Base-by-base conservation (phyloP, 192 early-diverging fungal species). In the Cladochytrium replicatum region DNA sequence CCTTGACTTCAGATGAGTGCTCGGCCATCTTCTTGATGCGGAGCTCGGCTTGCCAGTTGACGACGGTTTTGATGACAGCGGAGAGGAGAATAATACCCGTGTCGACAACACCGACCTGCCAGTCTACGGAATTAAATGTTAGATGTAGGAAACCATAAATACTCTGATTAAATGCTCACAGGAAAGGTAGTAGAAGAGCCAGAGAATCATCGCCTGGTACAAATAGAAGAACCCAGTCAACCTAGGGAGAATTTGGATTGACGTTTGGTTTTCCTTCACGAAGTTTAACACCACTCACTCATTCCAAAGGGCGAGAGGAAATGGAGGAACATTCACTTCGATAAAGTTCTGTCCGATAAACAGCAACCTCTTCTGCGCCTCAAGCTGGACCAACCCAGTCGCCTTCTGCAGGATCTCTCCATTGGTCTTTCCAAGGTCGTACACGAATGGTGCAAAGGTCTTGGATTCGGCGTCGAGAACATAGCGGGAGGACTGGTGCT, bases 401-500 rank as follows among this genome's bases (percentile, higher is more conserved):
- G 48, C 4, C 19, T 49, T 43, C 0, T 21, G n/a, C 22, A 55
- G 32, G 32, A 56, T 34, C 54, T 74, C 66, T 26, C 50, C 43
- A 34, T 29, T 52, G 31, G 63, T 76, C 28, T 52, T 52, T 28
- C 82, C 83, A 17, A 85, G 58, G 15, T 68, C 45, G 48, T 75
- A 80, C 23, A 52, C 44, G 54, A 66, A 76, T 17, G 79, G 81
- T 38, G 67, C 66, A 64, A 83, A 87, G 21, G 56, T 54, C 25
- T 60, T 50, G n/a, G 54, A 43, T 22, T 64, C 52, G 1, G 66
- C 60, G 54, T 81, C 66, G 55, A 71, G 84, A 6, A 87, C 77
- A 61, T 77, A 87, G 32, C 85, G 78, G 19, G 81, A 76, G 61
- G 80, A 87, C 57, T 87, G 78, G 52, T 72, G 81, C 13, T 72